Evolutionary conservation across 2,329 filamentous ascomycete species (phyloP).

Genomic region (Epicoccum sorghinum): DNA sequence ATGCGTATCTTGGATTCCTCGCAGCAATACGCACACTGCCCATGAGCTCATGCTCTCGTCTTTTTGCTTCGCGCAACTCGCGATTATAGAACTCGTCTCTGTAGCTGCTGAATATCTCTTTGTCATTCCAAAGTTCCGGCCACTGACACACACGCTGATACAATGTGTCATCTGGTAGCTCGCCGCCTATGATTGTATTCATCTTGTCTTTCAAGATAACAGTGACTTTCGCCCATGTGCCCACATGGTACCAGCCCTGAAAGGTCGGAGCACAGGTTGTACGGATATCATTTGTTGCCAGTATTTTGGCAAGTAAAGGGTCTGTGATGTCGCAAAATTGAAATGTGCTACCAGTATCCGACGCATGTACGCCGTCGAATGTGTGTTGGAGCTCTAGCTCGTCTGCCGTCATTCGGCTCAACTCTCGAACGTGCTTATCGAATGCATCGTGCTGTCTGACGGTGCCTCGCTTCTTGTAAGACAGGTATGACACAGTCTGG

Average conservation of each 20-base stretch:
- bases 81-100: slow-evolving; percentile 35
- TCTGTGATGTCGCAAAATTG: slow-evolving; percentile 93
- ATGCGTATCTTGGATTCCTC: slow-evolving; percentile 42
- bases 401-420: slow-evolving; percentile 29
- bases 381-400: slow-evolving; percentile 61
- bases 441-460: slow-evolving; percentile 33
- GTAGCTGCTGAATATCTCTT: slow-evolving; percentile 37
- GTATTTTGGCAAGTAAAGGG: slow-evolving; percentile 69
- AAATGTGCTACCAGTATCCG: slow-evolving; percentile 86
- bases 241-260: slow-evolving; percentile 85
- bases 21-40: slow-evolving; percentile 39
- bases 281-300: slow-evolving; percentile 64
- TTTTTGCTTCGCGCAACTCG: slow-evolving; percentile 30
- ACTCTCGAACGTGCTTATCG: slow-evolving; percentile 32
- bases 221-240: slow-evolving; percentile 81
- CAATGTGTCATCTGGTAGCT: slow-evolving; percentile 37
- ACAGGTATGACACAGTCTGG: slow-evolving; percentile 69
- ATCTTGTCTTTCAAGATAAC: slow-evolving; percentile 90
- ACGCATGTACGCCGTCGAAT: slow-evolving; percentile 79
- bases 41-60: slow-evolving; percentile 42
- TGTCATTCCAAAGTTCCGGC: slow-evolving; percentile 44
- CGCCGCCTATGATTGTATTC: slow-evolving; percentile 46
- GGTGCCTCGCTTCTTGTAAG: slow-evolving; percentile 39
- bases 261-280: slow-evolving; percentile 51
- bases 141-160: slow-evolving; percentile 41